These are phyloP conservation scores for Russula olivacea DNA, from an alignment of 768 basidiomycete species.

Conservation along the genomic window DNA sequence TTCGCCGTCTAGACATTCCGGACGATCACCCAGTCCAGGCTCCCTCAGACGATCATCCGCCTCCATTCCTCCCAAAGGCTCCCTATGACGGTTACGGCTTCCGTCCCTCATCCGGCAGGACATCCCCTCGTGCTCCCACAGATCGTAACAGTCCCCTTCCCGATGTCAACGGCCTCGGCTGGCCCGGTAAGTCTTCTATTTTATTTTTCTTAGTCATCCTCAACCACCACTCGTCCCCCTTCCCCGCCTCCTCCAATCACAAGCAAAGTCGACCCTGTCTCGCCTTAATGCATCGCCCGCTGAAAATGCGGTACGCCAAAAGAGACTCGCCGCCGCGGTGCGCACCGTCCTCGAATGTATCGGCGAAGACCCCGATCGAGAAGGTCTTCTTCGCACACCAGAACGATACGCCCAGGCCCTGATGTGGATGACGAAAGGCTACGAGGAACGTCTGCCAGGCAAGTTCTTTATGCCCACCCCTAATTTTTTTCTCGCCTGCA, in stretches of 20 bases:
- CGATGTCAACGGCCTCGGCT: slow-evolving; percentile 74
- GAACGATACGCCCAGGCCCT: slow-evolving; percentile 95
- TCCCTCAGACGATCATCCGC: not conserved
- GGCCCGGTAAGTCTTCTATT: slow-evolving; percentile 63
- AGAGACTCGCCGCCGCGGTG: slow-evolving; percentile 76
- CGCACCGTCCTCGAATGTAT: slow-evolving; percentile 94
- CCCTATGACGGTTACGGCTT: slow-evolving; percentile 78
- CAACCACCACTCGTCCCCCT: not conserved
- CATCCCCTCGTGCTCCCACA: slow-evolving; percentile 46
- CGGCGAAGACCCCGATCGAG: slow-evolving; percentile 95
- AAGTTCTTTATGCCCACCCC: slow-evolving; percentile 41
- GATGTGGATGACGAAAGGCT: slow-evolving; percentile 99
- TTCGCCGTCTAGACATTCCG: slow-evolving; percentile 10
- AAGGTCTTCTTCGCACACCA: slow-evolving; percentile 87
- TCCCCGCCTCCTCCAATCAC: slow-evolving; percentile 17
- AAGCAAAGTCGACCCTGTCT: slow-evolving; percentile 86
- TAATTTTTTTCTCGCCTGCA: slow-evolving; percentile 14
- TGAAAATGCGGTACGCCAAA: slow-evolving; percentile 66
- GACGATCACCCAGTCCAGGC: slow-evolving; percentile 6
- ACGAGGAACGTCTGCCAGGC: slow-evolving; percentile 93
- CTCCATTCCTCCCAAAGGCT: not conserved
- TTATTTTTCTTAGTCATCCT: slow-evolving; percentile 14
- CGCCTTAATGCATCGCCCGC: slow-evolving; percentile 75
- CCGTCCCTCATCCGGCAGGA: slow-evolving; percentile 58
- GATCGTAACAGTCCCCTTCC: slow-evolving; percentile 36